phyloP scores from a whole-genome alignment of 768 basidiomycete species.

The Mrakia hoshinonis region DNA sequence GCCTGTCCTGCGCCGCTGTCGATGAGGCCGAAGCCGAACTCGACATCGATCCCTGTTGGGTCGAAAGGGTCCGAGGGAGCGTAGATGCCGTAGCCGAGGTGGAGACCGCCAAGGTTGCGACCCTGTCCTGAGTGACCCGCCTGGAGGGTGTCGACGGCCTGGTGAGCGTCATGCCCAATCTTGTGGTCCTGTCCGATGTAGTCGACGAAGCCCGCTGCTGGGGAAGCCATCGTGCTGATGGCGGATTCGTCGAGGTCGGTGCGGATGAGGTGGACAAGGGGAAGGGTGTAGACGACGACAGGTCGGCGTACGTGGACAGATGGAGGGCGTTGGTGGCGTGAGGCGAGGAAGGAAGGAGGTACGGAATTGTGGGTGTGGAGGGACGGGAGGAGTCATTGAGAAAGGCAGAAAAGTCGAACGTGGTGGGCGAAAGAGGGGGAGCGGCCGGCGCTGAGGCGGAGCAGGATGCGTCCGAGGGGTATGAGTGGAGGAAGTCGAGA shows the following conservation, averaged over 20 bases:
- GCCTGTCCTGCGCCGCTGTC: neutral
- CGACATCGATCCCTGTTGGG: neutral
- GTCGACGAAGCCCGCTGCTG: conserved; percentile 27
- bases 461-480: conserved; percentile 1
- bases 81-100: neutral
- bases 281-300: neutral
- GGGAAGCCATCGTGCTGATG: conserved; percentile 29
- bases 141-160: neutral
- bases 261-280: conserved; percentile 3
- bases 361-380: conserved; percentile 1
- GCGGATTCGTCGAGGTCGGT: conserved; percentile 10
- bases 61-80: neutral
- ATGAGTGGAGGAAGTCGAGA: neutral
- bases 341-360: conserved; percentile 8
- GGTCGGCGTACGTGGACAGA: neutral
- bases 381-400: conserved; percentile 1
- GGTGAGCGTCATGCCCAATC: neutral
- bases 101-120: neutral
- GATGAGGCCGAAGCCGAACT: neutral
- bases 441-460: neutral
- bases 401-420: conserved; percentile 13
- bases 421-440: neutral
- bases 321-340: conserved; percentile 1
- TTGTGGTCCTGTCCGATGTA: neutral
- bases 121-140: neutral